Conservation (phyloP, 495 filamentous ascomycete species). For the Aspergillus ostianus region DNA sequence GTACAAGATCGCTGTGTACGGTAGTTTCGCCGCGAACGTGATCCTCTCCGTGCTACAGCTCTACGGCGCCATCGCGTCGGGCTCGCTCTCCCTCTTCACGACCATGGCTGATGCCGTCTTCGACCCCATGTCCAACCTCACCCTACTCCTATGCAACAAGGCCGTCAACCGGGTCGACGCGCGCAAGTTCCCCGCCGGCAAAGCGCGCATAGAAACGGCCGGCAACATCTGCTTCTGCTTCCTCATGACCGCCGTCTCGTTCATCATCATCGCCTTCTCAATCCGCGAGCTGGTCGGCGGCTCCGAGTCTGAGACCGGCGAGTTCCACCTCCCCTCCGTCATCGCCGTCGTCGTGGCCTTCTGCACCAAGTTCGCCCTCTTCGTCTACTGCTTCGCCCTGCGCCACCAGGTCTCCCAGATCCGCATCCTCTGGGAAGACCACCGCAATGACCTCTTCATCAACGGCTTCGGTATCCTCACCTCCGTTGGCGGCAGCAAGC, state of each 20-base stretch:
- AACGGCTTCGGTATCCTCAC: slow-evolving; percentile 91
- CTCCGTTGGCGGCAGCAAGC: slow-evolving; percentile 78
- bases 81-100: slow-evolving; percentile 91
- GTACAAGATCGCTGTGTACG: slow-evolving; percentile 85
- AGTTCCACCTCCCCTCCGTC: slow-evolving; percentile 81
- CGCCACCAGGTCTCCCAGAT: slow-evolving; percentile 88
- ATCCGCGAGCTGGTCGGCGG: slow-evolving; percentile 60
- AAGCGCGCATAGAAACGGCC: slow-evolving; percentile 91
- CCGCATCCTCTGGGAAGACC: slow-evolving; percentile 88
- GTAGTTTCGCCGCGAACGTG: slow-evolving; percentile 85
- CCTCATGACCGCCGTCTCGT: slow-evolving; percentile 88
- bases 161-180: slow-evolving; percentile 87
- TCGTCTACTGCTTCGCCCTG: slow-evolving; percentile 89
- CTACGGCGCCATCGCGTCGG: slow-evolving; percentile 82
- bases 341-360: slow-evolving; percentile 87
- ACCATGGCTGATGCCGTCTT: slow-evolving; percentile 98
- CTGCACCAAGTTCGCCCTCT: slow-evolving; percentile 75
- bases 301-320: slow-evolving; percentile 42
- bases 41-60: slow-evolving; percentile 76
- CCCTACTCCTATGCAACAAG: slow-evolving; percentile 81
- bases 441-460: slow-evolving; percentile 84
- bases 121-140: slow-evolving; percentile 89
- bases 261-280: slow-evolving; percentile 88
- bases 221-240: slow-evolving; percentile 98
- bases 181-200: slow-evolving; percentile 88